Evolutionary conservation across 495 filamentous ascomycete species (phyloP).

Genomic region (Aspergillus conjunctus): DNA sequence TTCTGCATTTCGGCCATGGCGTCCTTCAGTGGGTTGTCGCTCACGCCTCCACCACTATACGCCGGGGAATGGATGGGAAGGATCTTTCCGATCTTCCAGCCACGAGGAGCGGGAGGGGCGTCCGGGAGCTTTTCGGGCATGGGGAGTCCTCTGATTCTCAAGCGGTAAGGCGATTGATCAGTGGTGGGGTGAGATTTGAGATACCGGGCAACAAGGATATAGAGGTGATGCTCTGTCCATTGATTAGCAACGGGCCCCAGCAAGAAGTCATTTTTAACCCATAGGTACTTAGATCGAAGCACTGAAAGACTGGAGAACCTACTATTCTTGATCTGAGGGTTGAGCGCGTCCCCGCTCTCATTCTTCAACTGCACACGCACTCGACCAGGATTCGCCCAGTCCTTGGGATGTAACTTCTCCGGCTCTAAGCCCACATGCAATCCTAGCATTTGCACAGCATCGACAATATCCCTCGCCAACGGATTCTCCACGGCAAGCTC

Average conservation of each 20-base stretch:
- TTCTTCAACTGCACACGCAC: constrained; percentile 77
- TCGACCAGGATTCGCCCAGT: constrained; percentile 95
- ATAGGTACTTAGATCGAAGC: too few species aligned
- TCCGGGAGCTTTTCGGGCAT: constrained; percentile 65
- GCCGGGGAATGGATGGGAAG: constrained; percentile 85
- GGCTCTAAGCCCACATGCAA: constrained; percentile 83
- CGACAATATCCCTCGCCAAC: constrained; percentile 84
- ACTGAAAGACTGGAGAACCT: constrained; percentile 28
- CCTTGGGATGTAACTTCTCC: constrained; percentile 88
- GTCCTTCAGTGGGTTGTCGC: constrained; percentile 94
- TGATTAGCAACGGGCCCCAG: constrained; percentile 2
- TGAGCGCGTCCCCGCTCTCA: constrained; percentile 48
- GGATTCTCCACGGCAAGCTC: constrained; percentile 80
- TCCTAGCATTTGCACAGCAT: constrained; percentile 73
- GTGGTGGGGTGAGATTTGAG: constrained; percentile 75
- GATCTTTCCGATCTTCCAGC: constrained; percentile 87
- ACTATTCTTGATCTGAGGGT: constrained; percentile 74
- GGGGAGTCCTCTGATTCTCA: constrained; percentile 69
- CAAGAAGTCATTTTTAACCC: neutral
- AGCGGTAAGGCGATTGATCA: constrained; percentile 63
- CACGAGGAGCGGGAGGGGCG: constrained; percentile 75
- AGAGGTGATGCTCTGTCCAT: constrained; percentile 77
- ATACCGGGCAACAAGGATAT: constrained; percentile 71
- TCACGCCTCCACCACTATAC: constrained; percentile 90
- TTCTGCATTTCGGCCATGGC: constrained; percentile 93